A percentile compares a stretch with the other conserved stretches of the same genome.
These are phyloP conservation scores for Aurifilum marmelostoma DNA, from an alignment of 2,329 filamentous ascomycete species.

Conservation along the genomic window DNA sequence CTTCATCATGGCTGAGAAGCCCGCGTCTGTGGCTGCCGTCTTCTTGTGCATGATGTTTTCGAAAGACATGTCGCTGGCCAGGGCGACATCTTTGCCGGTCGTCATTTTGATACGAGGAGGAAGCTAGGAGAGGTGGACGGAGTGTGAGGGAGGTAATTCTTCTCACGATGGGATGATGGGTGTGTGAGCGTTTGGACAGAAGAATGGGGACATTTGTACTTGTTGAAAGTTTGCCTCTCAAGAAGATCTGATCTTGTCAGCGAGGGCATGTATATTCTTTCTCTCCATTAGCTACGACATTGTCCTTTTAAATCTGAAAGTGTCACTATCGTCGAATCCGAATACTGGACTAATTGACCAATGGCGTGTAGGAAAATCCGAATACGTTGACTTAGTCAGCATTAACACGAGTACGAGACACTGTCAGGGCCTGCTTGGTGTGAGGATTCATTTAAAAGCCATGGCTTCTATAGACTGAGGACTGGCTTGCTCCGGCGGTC, in stretches of 20 bases:
- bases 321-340: conserved; percentile 6
- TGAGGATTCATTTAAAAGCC: neutral
- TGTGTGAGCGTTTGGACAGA: neutral
- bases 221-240: neutral
- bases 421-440: neutral
- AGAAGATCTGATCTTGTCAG: too few species aligned
- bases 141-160: neutral
- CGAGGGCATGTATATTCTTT: too few species aligned
- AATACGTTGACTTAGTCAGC: conserved; percentile 3
- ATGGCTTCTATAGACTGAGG: neutral
- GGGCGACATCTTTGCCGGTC: conserved; percentile 15
- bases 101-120: conserved; percentile 13
- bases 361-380: conserved; percentile 11
- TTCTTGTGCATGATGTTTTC: conserved; percentile 28
- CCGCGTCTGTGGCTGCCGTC: conserved; percentile 22
- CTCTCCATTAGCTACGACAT: neutral
- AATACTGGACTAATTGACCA: neutral
- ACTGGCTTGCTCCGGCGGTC: neutral
- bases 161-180: neutral
- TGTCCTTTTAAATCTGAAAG: neutral
- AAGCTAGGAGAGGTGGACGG: neutral
- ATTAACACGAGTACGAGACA: conserved; percentile 4
- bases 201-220: neutral
- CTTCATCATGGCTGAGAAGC: conserved; percentile 29
- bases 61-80: conserved; percentile 26